A percentile compares a stretch with the other conserved stretches of the same genome.
Evolutionary conservation across 768 basidiomycete species (phyloP).

Genomic region (Leccinum aurantiacum): DNA sequence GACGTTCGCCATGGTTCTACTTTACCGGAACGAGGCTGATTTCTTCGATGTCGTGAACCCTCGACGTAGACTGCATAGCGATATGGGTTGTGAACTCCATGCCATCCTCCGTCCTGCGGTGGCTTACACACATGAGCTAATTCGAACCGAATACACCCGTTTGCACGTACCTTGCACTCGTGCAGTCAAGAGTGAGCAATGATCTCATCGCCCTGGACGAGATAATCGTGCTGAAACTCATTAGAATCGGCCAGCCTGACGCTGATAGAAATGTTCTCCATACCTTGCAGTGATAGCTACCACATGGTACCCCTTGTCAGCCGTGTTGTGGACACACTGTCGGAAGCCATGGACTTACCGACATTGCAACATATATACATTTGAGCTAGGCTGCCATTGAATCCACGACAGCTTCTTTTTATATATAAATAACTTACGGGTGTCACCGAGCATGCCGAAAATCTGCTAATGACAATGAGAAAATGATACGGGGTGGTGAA

Average conservation of each 20-base stretch:
- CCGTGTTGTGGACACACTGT: not conserved
- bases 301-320: not conserved
- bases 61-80: not conserved
- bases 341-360: constrained; percentile 4
- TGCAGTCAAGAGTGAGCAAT: not conserved
- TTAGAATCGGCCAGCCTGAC: not conserved
- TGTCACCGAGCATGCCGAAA: not conserved
- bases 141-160: not conserved
- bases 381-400: constrained; percentile 1
- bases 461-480: not conserved
- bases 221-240: constrained; percentile 5
- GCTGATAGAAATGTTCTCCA: not conserved
- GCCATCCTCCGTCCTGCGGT: not conserved
- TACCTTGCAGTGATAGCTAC: constrained; percentile 16
- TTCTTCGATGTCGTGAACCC: not conserved
- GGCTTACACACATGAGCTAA: constrained; percentile 9
- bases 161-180: constrained; percentile 3
- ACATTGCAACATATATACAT: not conserved
- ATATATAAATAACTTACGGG: not conserved
- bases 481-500: not conserved
- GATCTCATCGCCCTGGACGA: constrained; percentile 19
- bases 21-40: not conserved
- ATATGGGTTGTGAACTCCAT: constrained; percentile 15
- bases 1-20: not conserved
- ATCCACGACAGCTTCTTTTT: not conserved